phyloP scores from a whole-genome alignment of 106 monocot species.

The Dioscorea dumetorum region DNA sequence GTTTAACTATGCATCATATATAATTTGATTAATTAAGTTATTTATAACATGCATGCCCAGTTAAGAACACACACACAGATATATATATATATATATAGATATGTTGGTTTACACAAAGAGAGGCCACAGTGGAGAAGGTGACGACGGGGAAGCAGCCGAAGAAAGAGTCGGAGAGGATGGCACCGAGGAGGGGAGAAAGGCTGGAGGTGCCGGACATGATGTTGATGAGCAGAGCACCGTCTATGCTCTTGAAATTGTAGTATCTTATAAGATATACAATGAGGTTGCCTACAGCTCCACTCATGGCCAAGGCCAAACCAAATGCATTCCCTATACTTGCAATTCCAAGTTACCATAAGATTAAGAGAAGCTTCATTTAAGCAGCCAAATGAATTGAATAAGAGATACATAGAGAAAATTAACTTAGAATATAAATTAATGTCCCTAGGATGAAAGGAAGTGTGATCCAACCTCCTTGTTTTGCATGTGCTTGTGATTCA shows the following conservation, averaged over 20 bases:
- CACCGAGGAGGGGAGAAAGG: slow-evolving; percentile 55
- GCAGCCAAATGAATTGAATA: no score
- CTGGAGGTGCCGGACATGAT: slow-evolving; percentile 37
- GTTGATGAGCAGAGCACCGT: slow-evolving; percentile 54
- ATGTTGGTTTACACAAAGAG: slow-evolving; percentile 18
- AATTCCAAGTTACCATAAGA: neutral
- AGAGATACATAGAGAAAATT: no score
- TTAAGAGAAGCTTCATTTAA: neutral
- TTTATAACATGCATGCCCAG: no score
- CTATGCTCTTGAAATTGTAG: slow-evolving; percentile 54
- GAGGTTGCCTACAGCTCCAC: slow-evolving; percentile 38
- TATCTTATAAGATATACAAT: slow-evolving; percentile 52
- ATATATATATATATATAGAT: no score
- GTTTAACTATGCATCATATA: no score
- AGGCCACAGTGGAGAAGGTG: slow-evolving; percentile 19
- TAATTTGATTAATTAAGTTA: no score
- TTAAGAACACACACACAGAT: no score
- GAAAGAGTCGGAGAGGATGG: slow-evolving; percentile 53
- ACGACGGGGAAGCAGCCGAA: slow-evolving; percentile 56
- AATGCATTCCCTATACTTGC: slow-evolving; percentile 19
- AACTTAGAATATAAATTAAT: neutral
- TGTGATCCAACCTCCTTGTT: slow-evolving; percentile 51
- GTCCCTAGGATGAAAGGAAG: slow-evolving; percentile 44
- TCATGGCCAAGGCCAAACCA: slow-evolving; percentile 20
- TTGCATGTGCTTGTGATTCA: slow-evolving; percentile 11